Evolutionary conservation across 1,139 yeast genomes (phyloP).

Genomic region (Candida sp.): DNA sequence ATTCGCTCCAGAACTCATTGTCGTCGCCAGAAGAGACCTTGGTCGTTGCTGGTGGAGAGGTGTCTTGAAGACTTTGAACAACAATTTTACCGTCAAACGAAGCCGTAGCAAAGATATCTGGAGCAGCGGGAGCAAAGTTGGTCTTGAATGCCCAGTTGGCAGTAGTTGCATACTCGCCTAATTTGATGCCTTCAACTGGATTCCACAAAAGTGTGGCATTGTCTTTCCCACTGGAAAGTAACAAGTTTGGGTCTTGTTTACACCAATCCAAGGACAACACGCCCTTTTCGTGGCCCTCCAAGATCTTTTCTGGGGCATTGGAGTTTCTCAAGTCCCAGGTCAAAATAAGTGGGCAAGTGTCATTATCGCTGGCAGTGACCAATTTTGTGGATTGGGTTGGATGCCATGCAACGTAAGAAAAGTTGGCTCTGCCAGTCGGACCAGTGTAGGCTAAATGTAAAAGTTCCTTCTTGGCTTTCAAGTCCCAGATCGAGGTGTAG

Average conservation of each 20-base stretch:
- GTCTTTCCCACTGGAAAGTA: constrained; percentile 92
- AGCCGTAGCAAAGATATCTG: constrained; percentile 93
- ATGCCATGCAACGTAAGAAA: constrained; percentile 85
- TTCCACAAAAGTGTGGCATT: constrained; percentile 91
- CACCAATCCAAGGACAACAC: constrained; percentile 96
- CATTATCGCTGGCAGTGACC: constrained; percentile 86
- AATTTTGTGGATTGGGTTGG: constrained; percentile 84
- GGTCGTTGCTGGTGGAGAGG: constrained; percentile 56
- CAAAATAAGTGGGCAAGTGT: constrained; percentile 77
- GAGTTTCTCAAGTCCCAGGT: constrained; percentile 97
- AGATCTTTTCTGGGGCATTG: constrained; percentile 79
- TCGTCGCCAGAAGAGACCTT: constrained; percentile 64
- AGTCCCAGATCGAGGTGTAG: constrained; percentile 93
- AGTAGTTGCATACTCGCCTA: constrained; percentile 90
- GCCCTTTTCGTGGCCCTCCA: constrained; percentile 88
- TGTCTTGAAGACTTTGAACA: constrained; percentile 89
- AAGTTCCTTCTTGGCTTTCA: constrained; percentile 86
- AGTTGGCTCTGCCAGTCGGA: constrained; percentile 57
- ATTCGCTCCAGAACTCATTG: constrained; percentile 75
- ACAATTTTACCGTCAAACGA: constrained; percentile 89
- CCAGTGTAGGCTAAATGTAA: constrained; percentile 76
- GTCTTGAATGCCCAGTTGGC: constrained; percentile 96
- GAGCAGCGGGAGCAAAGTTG: constrained; percentile 84
- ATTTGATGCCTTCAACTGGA: constrained; percentile 68
- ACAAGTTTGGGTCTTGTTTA: constrained; percentile 72